Evolutionary conservation across 371 early-diverging fungal species (phyloP).

Genomic region (Actinomortierella wolfii): DNA sequence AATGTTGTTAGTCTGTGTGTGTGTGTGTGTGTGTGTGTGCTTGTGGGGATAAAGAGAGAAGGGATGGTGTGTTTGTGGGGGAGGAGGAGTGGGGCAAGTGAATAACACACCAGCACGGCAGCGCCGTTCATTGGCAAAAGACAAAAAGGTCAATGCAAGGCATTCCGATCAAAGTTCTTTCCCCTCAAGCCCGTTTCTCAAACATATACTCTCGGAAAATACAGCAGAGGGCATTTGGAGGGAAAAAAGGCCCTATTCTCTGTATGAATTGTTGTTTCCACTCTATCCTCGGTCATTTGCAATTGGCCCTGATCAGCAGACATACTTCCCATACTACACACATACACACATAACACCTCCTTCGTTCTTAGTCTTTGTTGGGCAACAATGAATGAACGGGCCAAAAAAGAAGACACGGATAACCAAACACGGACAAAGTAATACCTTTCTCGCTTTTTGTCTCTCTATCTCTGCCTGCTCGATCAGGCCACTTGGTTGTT

Average conservation of each 20-base stretch:
- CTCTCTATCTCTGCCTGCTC: constrained; percentile 14
- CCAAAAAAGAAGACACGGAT: neutral
- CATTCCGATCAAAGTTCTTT: too few species aligned
- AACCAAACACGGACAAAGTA: neutral
- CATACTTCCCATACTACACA: too few species aligned
- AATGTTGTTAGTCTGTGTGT: constrained; percentile 25
- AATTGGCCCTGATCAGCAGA: neutral
- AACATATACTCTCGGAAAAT: too few species aligned
- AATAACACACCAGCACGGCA: constrained; percentile 1
- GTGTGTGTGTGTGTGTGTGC: too few species aligned
- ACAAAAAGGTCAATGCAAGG: too few species aligned
- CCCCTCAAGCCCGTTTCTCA: too few species aligned
- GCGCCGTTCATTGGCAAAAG: neutral
- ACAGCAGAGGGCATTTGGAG: too few species aligned
- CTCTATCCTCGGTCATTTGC: neutral
- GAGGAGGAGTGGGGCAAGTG: neutral
- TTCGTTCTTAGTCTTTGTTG: neutral
- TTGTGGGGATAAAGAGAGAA: constrained; percentile 28
- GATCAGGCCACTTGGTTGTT: neutral
- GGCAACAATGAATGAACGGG: neutral
- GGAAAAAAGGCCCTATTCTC: too few species aligned
- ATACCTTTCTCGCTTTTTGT: neutral
- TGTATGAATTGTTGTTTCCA: too few species aligned
- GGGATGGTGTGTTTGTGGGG: neutral
- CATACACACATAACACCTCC: too few species aligned